Evolutionary conservation across 495 filamentous ascomycete genomes (phyloP).

Genomic region (Penicillium desertorum): DNA sequence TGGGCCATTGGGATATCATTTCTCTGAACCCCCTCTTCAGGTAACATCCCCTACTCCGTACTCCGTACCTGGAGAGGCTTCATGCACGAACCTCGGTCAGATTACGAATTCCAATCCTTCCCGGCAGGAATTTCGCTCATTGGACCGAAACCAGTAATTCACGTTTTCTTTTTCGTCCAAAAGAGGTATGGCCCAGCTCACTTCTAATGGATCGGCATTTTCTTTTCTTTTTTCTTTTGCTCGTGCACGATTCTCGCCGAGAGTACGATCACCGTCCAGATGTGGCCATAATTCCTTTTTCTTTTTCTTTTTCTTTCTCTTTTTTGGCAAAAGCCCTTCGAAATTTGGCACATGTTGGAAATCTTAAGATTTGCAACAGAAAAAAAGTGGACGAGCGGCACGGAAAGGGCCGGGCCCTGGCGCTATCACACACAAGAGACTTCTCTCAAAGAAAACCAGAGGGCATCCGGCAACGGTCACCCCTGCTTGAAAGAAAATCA

Average conservation of each 20-base stretch:
- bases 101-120: conserved; percentile 32
- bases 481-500: conserved; percentile 19
- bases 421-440: conserved; percentile 22
- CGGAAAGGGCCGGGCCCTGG: conserved; percentile 49
- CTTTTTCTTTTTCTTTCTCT: conserved; percentile 8
- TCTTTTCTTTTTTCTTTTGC: conserved; percentile 14
- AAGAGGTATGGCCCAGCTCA: conserved; percentile 26
- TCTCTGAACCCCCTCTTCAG: conserved; percentile 14
- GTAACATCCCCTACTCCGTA: conserved; percentile 17
- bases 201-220: conserved; percentile 29
- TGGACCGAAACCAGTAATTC: conserved; percentile 31
- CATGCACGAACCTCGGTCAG: conserved; percentile 34
- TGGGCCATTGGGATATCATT: conserved; percentile 34
- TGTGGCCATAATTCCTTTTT: neutral
- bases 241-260: conserved; percentile 19
- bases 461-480: conserved; percentile 10
- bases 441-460: conserved; percentile 7
- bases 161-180: conserved; percentile 24
- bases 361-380: conserved; percentile 4
- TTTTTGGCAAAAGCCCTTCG: conserved; percentile 2
- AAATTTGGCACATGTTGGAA: conserved; percentile 11
- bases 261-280: conserved; percentile 1
- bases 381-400: conserved; percentile 33
- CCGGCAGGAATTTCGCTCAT: conserved; percentile 40
- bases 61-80: conserved; percentile 30